phyloP scores from a whole-genome alignment of 139 green algal genomes.

The Chlorella sorokiniana region DNA sequence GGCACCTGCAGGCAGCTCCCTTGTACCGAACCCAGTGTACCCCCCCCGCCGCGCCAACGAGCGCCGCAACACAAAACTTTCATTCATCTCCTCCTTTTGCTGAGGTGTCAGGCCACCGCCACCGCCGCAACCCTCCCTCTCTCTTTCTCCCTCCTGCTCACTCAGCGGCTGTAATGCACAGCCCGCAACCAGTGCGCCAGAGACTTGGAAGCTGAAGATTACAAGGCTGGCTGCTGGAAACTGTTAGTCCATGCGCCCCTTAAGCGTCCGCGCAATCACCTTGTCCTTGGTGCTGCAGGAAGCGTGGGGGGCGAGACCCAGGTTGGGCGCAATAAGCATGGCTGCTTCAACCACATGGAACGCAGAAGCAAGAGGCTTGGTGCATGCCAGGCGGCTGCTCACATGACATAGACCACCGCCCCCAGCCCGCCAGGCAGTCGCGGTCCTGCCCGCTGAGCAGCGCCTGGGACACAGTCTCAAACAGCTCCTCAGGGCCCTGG shows the following conservation, averaged over 20 bases:
- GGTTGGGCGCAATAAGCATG: neutral
- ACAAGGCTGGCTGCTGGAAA: neutral
- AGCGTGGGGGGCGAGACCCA: neutral
- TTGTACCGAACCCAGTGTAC: too few relatives aligned
- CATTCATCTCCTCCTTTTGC: too few relatives aligned
- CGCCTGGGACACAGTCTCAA: constrained; percentile 93
- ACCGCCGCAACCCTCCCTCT: too few relatives aligned
- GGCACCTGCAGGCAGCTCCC: too few relatives aligned
- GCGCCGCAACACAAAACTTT: too few relatives aligned
- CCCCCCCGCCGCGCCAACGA: too few relatives aligned
- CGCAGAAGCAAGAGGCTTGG: too few relatives aligned
- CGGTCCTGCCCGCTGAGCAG: constrained; percentile 90
- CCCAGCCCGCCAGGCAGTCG: constrained; percentile 97
- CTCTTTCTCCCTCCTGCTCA: too few relatives aligned
- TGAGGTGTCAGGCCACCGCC: too few relatives aligned
- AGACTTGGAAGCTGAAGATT: neutral
- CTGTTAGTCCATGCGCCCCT: constrained; percentile 89
- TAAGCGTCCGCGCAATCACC: constrained; percentile 82
- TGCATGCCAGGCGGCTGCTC: too few relatives aligned
- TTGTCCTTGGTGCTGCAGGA: constrained; percentile 79
- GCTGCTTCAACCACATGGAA: neutral
- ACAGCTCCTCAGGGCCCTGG: constrained; percentile 93
- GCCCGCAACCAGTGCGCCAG: neutral
- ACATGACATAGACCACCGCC: constrained; percentile 94
- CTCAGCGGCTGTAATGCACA: neutral